Evolutionary conservation across 768 basidiomycete species (phyloP).

Genomic region (Termitomyces sp.): DNA sequence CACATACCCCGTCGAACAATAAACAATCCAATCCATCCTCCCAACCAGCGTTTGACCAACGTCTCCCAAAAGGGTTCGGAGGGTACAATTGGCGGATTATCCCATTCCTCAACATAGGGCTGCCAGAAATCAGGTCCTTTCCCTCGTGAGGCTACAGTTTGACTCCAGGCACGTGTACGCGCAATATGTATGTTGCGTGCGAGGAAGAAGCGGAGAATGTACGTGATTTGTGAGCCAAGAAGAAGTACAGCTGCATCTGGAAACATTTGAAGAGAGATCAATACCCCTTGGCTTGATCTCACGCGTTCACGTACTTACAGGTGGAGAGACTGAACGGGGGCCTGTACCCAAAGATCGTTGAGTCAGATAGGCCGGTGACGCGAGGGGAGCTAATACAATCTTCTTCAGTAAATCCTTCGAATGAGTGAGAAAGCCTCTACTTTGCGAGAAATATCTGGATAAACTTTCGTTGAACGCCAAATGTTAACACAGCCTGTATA

Average conservation of each 20-base stretch:
- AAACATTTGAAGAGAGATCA: neutral
- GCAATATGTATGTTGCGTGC: slow-evolving; percentile 81
- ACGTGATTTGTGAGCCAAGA: slow-evolving; percentile 70
- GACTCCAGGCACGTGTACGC: slow-evolving; percentile 72
- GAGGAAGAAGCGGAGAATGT: slow-evolving; percentile 81
- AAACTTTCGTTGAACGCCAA: slow-evolving; percentile 67
- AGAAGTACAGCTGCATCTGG: slow-evolving; percentile 76
- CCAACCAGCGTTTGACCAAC: slow-evolving; percentile 33
- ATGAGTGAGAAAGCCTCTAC: slow-evolving; percentile 28
- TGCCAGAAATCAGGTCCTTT: slow-evolving; percentile 85
- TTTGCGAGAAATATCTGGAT: slow-evolving; percentile 64
- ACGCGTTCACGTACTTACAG: slow-evolving; percentile 43
- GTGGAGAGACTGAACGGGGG: slow-evolving; percentile 71
- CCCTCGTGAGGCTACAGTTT: slow-evolving; percentile 80
- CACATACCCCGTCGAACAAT: slow-evolving; percentile 46
- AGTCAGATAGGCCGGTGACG: slow-evolving; percentile 59
- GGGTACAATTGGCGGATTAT: slow-evolving; percentile 48
- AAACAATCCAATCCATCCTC: slow-evolving; percentile 37
- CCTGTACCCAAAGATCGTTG: slow-evolving; percentile 62
- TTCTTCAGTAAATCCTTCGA: neutral
- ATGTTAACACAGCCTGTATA: slow-evolving; percentile 38
- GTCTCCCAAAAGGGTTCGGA: slow-evolving; percentile 27
- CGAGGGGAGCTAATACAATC: slow-evolving; percentile 50
- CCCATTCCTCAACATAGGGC: slow-evolving; percentile 82
- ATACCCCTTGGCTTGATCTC: neutral